Evolutionary conservation across 805 yeast genomes (phyloP).

Genomic region (Metschnikowia sp.): DNA sequence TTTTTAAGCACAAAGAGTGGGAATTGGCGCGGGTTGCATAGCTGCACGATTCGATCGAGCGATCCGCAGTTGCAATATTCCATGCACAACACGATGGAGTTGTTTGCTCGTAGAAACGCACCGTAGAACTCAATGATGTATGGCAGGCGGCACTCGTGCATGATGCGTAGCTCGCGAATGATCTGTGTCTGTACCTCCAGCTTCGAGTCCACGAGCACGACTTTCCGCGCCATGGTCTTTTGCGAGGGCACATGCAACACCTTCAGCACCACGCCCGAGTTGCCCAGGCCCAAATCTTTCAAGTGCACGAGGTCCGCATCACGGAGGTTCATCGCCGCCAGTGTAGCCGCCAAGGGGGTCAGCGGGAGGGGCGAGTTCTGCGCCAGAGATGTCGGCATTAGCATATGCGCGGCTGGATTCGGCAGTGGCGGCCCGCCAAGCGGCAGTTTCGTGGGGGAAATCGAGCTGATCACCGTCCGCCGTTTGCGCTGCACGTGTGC

Average conservation of each 20-base stretch:
- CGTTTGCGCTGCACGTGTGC: conserved; percentile 21
- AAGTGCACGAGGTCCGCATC: conserved; percentile 68
- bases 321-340: conserved; percentile 26
- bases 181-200: conserved; percentile 77
- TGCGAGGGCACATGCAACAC: conserved; percentile 88
- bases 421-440: neutral
- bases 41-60: conserved; percentile 70
- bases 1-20: conserved; percentile 69
- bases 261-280: conserved; percentile 88
- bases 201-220: conserved; percentile 81
- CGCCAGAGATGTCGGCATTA: neutral
- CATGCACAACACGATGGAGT: conserved; percentile 86
- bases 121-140: conserved; percentile 90
- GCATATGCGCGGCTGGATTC: neutral
- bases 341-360: conserved; percentile 35
- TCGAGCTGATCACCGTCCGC: conserved; percentile 41
- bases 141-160: conserved; percentile 84
- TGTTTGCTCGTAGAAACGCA: conserved; percentile 62
- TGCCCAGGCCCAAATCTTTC: conserved; percentile 85
- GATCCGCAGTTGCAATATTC: conserved; percentile 96
- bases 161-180: conserved; percentile 79
- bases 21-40: conserved; percentile 35
- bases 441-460: conserved; percentile 36
- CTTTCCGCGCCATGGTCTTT: conserved; percentile 84
- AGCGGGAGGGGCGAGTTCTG: conserved; percentile 12